Base-by-base conservation (phyloP, 2,329 filamentous ascomycete genomes). In the Parascedosporium putredinis region DNA sequence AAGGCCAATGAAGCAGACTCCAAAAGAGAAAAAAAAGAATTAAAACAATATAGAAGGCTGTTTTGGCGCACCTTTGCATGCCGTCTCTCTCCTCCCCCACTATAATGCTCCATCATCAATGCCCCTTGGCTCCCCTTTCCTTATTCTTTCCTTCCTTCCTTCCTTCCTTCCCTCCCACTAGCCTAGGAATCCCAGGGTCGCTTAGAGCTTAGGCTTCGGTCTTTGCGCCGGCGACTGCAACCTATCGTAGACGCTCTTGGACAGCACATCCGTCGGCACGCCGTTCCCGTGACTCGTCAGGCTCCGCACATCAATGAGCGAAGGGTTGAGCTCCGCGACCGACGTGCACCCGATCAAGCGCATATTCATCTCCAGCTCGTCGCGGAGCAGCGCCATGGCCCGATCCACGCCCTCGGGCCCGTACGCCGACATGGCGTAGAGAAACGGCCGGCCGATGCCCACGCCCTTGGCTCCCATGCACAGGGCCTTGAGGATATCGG, bases 321-420 rank as follows among this genome's bases (percentile, higher is more conserved):
- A 82, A 0, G 90, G 84, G 54, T 86, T 87, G 54, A 98, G 69
- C 57, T 98, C 82, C 31, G 81, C 80, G 27, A 98, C 66, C 53
- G 69, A 82, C 18, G 75, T 78, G 52, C 82, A 86, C 8, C 93
- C 93, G 57, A 98, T 88, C 55, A 98, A 71, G 5, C 93, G 81
- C 93, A 98, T 97, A 62, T 91, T 93, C 91, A 97, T 97, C 71
- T 94, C 89, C 79, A 98, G 87, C 75, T 98, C 93, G 61, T 97
- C 93, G 70, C 87, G 89, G 57, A 95, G 76, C 52, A 95, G 71
- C 67, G 89, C 85, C 85, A 97, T 95, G 27, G 93, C 93, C 29
- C 88, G 79, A 61, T 94, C 87, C 18, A 97, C 91, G 55, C 93
- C 93, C 2, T 83, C 75, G 52, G 88, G 70, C 1, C 93, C 93